Base-by-base conservation (phyloP, 2,329 filamentous ascomycete genomes). In the Penicillium decumbens region DNA sequence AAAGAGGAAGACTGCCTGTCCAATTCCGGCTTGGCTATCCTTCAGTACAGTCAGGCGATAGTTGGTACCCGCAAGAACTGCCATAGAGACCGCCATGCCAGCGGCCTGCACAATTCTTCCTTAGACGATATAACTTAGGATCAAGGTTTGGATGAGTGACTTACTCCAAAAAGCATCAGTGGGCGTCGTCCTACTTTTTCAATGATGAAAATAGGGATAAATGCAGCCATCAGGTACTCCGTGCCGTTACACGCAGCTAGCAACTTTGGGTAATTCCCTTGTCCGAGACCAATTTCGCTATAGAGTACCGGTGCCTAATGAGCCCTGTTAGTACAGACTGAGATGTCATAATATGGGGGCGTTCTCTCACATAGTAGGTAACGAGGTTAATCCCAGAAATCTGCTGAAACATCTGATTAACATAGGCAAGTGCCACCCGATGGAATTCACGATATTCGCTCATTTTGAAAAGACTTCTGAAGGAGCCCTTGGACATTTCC, bases 91-190 rank as follows among this genome's bases (percentile, higher is more conserved):
- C 24, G 79, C 79, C 71, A 82, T 81, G 1, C 81, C 80, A 29
- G 78, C 67, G 0, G 80, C 53, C 53, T 55, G 25, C 3, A 12
- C 4, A 8, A 8, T 8, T 2, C 12, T 45, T 25, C 15, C 13
- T 53, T 35, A 53, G 48, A 3, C 13, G 15, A 12, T 1, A 18
- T 2, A 7, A 9, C 25, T 2, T 13, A 28, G 4, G 1, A 20
- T 29, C 12, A 2, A 28, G 7, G 4, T 2, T 2, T 2, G 10
- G 2, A 10, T 7, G 10, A 13, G 3, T 25, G 0, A 41, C 55
- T 38, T 56, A 58, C 80, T 42, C 84, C 84, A 57, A 87, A 80
- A 12, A 89, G 69, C 83, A 89, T 88, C 50, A 89, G 77, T 64
- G 81, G 80, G n/a, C 85, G 77, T 27, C 86, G 71, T 12, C 75